Conservation (phyloP, 2,329 filamentous ascomycete species). For the Orbilia ellipsospora region DNA sequence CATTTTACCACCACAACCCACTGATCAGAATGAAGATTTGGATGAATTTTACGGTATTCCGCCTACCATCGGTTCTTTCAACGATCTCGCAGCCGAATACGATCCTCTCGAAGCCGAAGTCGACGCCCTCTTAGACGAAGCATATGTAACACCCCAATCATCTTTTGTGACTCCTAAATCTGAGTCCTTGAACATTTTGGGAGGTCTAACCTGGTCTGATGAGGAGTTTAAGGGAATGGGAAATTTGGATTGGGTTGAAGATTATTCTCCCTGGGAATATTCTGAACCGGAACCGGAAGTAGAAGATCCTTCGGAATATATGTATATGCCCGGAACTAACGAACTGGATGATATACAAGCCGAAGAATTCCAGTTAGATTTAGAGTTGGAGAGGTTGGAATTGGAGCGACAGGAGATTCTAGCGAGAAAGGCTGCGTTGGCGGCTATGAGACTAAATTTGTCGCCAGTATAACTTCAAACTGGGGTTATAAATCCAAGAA, state of each 20-base stretch:
- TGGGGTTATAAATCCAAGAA: too few relatives aligned
- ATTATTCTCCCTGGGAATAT: slow-evolving; percentile 1
- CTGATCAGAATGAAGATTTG: background rate
- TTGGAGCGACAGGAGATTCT: background rate
- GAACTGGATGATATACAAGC: background rate
- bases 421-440: background rate
- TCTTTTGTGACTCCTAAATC: background rate
- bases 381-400: background rate
- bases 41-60: background rate
- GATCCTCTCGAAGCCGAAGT: slow-evolving; percentile 8
- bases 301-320: background rate
- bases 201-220: slow-evolving; percentile 11
- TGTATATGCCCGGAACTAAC: too few relatives aligned
- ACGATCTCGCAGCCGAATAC: slow-evolving; percentile 1
- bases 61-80: slow-evolving; percentile 9
- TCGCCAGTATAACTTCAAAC: too few relatives aligned
- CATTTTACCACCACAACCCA: too few relatives aligned
- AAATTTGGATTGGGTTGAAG: slow-evolving; percentile 4
- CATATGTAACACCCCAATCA: background rate
- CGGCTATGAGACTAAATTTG: too few relatives aligned
- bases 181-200: background rate
- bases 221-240: background rate
- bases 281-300: too few relatives aligned
- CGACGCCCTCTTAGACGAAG: slow-evolving; percentile 2
- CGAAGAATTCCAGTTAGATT: slow-evolving; percentile 1